These are phyloP conservation scores for Schwanniomyces pseudopolymorphus DNA, from an alignment of 805 yeast genomes.

Conservation along the genomic window DNA sequence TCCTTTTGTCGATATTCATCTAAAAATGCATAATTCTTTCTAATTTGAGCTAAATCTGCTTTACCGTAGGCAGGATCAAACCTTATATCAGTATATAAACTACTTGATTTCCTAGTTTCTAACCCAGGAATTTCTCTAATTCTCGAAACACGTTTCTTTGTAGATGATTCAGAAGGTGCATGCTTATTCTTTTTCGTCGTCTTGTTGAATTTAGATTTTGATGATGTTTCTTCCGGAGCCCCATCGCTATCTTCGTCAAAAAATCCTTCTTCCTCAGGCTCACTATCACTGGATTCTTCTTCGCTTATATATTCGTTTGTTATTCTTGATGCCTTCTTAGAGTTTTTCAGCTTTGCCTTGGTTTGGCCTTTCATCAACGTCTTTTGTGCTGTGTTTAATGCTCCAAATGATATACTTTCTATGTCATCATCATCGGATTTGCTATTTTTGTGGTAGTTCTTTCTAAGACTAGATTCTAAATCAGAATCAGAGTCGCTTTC, in stretches of 20 bases:
- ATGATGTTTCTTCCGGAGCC: conserved; percentile 35
- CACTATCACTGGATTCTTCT: conserved; percentile 17
- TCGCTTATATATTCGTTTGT: conserved; percentile 12
- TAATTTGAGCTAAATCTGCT: conserved; percentile 63
- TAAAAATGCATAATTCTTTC: conserved; percentile 80
- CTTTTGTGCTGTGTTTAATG: conserved; percentile 59
- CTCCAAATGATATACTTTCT: conserved; percentile 60
- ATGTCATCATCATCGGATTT: conserved; percentile 44
- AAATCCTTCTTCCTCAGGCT: conserved; percentile 14
- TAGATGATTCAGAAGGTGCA: conserved; percentile 80
- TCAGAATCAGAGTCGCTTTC: conserved; percentile 13
- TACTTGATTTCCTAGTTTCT: conserved; percentile 35
- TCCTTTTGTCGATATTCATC: conserved; percentile 84
- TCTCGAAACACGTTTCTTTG: conserved; percentile 68
- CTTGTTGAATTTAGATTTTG: conserved; percentile 9
- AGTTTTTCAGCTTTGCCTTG: conserved; percentile 13
- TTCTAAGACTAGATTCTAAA: not conserved
- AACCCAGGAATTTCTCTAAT: conserved; percentile 77
- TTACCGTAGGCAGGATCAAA: conserved; percentile 90
- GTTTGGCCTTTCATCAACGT: conserved; percentile 28
- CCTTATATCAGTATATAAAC: conserved; percentile 74
- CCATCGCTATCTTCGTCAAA: conserved; percentile 6
- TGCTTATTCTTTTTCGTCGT: conserved; percentile 59
- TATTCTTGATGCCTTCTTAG: conserved; percentile 6
- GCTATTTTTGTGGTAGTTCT: not conserved